A percentile compares a stretch with the other conserved stretches of the same genome.
These are phyloP conservation scores for Alternaria angustiovoidea DNA, from an alignment of 2,329 filamentous ascomycete genomes.

Conservation along the genomic window DNA sequence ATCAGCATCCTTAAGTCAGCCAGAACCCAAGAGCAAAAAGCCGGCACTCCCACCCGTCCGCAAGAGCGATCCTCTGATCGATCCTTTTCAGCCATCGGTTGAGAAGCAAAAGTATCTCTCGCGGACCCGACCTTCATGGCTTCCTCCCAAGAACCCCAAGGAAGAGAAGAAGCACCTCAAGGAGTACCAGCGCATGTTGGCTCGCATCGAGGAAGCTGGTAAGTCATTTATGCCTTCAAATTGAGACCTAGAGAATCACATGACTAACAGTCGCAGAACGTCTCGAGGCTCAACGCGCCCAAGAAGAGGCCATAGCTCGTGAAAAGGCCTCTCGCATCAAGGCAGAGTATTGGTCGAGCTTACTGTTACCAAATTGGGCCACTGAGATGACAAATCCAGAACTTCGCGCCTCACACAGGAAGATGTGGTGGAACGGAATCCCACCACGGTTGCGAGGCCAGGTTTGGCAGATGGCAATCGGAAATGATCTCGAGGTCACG, in stretches of 20 bases:
- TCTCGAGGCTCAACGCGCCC: constrained; percentile 49
- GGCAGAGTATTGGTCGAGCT: constrained; percentile 74
- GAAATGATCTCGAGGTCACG: constrained; percentile 75
- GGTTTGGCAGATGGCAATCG: constrained; percentile 76
- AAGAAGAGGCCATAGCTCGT: constrained; percentile 60
- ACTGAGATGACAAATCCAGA: constrained; percentile 63
- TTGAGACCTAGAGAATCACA: neutral
- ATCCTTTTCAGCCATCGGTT: constrained; percentile 82
- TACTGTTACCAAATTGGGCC: constrained; percentile 79
- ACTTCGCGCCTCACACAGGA: constrained; percentile 56
- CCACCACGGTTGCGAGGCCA: constrained; percentile 72
- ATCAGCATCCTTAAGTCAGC: constrained; percentile 40
- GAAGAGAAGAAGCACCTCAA: constrained; percentile 90
- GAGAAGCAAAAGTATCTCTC: constrained; percentile 87
- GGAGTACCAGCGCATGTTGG: constrained; percentile 86
- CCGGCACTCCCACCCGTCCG: constrained; percentile 68
- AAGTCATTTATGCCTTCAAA: constrained; percentile 29
- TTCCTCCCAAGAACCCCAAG: constrained; percentile 85
- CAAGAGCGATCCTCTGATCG: constrained; percentile 81
- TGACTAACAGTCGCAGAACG: constrained; percentile 38
- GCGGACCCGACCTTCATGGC: constrained; percentile 79
- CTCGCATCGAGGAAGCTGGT: constrained; percentile 66
- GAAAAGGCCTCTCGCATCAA: constrained; percentile 60
- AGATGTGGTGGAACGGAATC: constrained; percentile 84
- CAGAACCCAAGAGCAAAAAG: constrained; percentile 59